Conservation (phyloP, 176 grass and related monocot species). For the Carex kokanica region DNA sequence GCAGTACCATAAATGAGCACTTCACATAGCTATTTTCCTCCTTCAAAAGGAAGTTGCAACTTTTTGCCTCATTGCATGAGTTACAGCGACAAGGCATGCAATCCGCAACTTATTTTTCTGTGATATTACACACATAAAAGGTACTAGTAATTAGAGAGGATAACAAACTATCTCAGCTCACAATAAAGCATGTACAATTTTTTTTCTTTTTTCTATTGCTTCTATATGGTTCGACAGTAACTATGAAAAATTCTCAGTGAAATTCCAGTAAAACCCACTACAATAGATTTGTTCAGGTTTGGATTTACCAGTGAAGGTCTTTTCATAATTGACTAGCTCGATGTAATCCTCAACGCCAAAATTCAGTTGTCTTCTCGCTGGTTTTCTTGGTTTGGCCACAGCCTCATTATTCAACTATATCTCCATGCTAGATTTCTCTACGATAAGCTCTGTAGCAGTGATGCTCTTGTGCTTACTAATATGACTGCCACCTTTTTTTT, state of each 20-base stretch:
- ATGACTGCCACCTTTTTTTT: background rate
- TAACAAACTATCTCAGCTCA: background rate
- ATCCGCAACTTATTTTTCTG: background rate
- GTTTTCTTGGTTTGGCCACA: background rate
- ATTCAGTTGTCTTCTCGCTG: background rate
- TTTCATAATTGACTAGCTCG: background rate
- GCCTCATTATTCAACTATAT: background rate
- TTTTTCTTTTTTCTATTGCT: background rate
- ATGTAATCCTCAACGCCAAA: background rate
- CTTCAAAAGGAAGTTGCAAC: slow-evolving; percentile 37
- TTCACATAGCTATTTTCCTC: slow-evolving; percentile 63
- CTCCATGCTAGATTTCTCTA: background rate
- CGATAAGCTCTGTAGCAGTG: background rate
- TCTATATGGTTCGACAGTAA: background rate
- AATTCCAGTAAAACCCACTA: background rate
- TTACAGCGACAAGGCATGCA: background rate
- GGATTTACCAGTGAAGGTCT: background rate
- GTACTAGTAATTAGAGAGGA: background rate
- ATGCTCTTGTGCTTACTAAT: background rate
- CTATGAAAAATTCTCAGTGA: background rate
- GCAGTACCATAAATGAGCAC: slow-evolving; percentile 34
- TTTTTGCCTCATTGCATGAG: slow-evolving; percentile 47
- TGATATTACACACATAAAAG: background rate
- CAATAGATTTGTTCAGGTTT: background rate
- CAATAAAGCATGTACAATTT: background rate